phyloP scores from a whole-genome alignment of 768 basidiomycete species.

The Suillus hirtellus region DNA sequence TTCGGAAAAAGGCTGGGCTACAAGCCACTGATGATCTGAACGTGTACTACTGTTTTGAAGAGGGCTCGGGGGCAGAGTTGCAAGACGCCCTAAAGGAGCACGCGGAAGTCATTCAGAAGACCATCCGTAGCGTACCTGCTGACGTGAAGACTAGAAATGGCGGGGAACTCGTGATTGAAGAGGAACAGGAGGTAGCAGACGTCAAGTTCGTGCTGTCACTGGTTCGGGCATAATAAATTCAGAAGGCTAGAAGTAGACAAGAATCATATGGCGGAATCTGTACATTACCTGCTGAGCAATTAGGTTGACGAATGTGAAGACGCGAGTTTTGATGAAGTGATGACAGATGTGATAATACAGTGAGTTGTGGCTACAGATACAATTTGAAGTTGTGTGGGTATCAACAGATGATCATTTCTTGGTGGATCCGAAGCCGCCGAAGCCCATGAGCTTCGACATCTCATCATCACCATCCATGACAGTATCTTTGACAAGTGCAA shows the following conservation, averaged over 20 bases:
- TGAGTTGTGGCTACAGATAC: constrained; percentile 17
- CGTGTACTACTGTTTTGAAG: constrained; percentile 81
- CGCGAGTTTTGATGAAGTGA: not conserved
- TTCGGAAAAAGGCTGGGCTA: constrained; percentile 93
- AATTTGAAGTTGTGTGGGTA: constrained; percentile 22
- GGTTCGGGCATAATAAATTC: constrained; percentile 38
- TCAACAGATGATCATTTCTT: constrained; percentile 57
- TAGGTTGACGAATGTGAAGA: constrained; percentile 4
- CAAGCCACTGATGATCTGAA: constrained; percentile 94
- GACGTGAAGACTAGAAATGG: constrained; percentile 55
- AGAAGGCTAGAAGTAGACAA: constrained; percentile 1
- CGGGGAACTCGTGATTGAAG: constrained; percentile 65
- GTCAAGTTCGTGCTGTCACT: constrained; percentile 74
- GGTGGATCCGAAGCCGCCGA: constrained; percentile 84
- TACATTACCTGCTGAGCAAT: constrained; percentile 25
- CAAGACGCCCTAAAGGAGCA: constrained; percentile 64
- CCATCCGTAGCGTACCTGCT: constrained; percentile 69
- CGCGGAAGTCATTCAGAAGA: constrained; percentile 67
- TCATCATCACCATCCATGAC: constrained; percentile 54
- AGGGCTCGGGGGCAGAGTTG: constrained; percentile 64
- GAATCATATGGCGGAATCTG: constrained; percentile 10
- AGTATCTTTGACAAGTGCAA: constrained; percentile 59
- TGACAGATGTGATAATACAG: constrained; percentile 17
- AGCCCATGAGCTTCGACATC: constrained; percentile 87
- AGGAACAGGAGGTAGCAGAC: constrained; percentile 86